Percentiles rank a stretch among this genome's conserved stretches.
These are phyloP conservation scores for Emergomyces orientalis DNA, from an alignment of 2,329 filamentous ascomycete species.

Conservation along the genomic window DNA sequence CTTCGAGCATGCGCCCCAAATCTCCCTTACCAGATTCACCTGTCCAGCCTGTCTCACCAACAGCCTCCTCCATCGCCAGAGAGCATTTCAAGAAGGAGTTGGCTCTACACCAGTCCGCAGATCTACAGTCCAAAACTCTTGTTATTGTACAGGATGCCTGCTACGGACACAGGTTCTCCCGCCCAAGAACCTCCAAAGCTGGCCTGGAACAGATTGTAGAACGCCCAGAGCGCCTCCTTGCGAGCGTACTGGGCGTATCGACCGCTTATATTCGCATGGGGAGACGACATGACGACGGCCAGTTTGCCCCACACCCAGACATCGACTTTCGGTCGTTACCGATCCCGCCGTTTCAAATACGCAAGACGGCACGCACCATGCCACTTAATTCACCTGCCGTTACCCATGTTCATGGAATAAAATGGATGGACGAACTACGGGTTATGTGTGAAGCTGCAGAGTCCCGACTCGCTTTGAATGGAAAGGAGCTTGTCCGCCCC, in stretches of 20 bases:
- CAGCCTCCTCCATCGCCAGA: conserved; percentile 52
- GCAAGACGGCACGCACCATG: conserved; percentile 64
- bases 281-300: conserved; percentile 63
- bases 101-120: conserved; percentile 46
- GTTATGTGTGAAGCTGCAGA: conserved; percentile 76
- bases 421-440: conserved; percentile 90
- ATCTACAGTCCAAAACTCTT: conserved; percentile 51
- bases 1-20: conserved; percentile 24
- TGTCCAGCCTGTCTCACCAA: conserved; percentile 26
- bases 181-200: conserved; percentile 65
- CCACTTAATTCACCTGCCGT: conserved; percentile 66
- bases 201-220: conserved; percentile 78
- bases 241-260: conserved; percentile 70
- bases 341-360: conserved; percentile 69
- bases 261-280: conserved; percentile 87
- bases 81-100: conserved; percentile 64
- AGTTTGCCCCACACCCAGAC: conserved; percentile 56
- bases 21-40: conserved; percentile 16
- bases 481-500: conserved; percentile 67
- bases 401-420: conserved; percentile 78
- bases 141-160: conserved; percentile 89
- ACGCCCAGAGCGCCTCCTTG: conserved; percentile 80
- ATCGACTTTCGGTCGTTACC: conserved; percentile 47
- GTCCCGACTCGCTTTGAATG: conserved; percentile 63
- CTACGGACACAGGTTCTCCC: conserved; percentile 85